Conservation (phyloP, 805 yeast genomes). For the Torulaspora franciscae region DNA sequence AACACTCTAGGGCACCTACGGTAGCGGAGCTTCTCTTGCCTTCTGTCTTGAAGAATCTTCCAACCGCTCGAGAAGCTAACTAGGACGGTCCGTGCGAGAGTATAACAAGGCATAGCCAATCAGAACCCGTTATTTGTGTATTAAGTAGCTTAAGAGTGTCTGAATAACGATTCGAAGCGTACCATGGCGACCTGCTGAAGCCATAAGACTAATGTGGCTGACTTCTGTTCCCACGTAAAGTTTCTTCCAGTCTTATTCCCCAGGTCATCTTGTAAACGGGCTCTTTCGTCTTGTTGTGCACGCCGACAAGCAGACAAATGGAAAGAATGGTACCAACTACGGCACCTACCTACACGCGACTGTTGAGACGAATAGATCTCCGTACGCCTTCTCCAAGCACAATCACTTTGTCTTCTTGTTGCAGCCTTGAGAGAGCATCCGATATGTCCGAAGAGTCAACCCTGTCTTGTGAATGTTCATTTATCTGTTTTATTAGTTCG, state of each 20-base stretch:
- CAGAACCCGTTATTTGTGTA: slow-evolving; percentile 6
- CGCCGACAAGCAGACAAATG: not conserved
- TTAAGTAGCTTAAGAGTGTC: not conserved
- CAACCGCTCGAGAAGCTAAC: slow-evolving; percentile 6
- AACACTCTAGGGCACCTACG: not conserved
- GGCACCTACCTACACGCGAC: slow-evolving; percentile 22
- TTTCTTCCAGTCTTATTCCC: no score
- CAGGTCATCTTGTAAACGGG: no score
- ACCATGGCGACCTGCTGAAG: not conserved
- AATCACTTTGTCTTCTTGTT: slow-evolving; percentile 62
- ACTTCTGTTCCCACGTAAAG: no score
- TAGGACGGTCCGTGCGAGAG: not conserved
- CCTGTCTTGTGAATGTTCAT: slow-evolving; percentile 53
- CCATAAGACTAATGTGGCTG: not conserved
- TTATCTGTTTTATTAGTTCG: slow-evolving; percentile 54
- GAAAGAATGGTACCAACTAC: not conserved
- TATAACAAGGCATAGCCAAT: slow-evolving; percentile 5
- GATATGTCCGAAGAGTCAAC: slow-evolving; percentile 69
- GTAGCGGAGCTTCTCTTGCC: not conserved
- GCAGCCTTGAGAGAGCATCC: slow-evolving; percentile 62
- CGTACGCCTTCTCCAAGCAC: slow-evolving; percentile 70
- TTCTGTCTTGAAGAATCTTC: slow-evolving; percentile 2
- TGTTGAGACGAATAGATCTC: slow-evolving; percentile 47
- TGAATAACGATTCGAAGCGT: not conserved
- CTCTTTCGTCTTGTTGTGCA: no score